A percentile compares a stretch with the other conserved stretches of the same genome.
Conservation (phyloP, 495 filamentous ascomycete genomes). For the Podospora pseudocomata region DNA sequence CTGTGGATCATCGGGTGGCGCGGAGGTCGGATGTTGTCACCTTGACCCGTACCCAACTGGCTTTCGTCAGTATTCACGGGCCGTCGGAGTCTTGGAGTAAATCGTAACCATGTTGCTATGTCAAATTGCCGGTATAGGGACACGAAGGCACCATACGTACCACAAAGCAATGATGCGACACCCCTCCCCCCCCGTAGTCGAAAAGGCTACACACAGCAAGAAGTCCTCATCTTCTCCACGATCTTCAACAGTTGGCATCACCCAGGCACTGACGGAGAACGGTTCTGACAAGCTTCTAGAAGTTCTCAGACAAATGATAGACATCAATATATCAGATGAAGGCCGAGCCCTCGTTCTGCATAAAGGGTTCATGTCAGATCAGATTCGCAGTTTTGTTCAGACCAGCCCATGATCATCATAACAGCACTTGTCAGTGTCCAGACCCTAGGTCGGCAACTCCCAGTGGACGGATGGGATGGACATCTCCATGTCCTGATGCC, state of each 20-base stretch:
- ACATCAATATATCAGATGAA: constrained; percentile 1
- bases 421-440: not conserved
- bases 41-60: not conserved
- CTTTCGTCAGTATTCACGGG: not conserved
- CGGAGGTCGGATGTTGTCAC: constrained; percentile 5
- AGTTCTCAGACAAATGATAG: not conserved
- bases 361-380: constrained; percentile 4
- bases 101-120: too few relatives aligned
- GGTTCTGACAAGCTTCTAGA: constrained; percentile 9
- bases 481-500: too few relatives aligned
- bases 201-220: too few relatives aligned
- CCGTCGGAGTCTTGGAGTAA: too few relatives aligned
- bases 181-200: not conserved
- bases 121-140: too few relatives aligned
- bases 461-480: not conserved
- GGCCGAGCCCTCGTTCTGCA: constrained; percentile 1
- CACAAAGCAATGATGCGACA: not conserved
- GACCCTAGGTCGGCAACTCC: not conserved
- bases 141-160: not conserved
- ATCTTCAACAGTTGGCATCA: not conserved
- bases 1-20: constrained; percentile 5
- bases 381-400: constrained; percentile 1
- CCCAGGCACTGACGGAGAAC: not conserved
- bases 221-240: not conserved
- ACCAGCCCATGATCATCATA: constrained; percentile 4